These are phyloP conservation scores for Penicillium lividum DNA, from an alignment of 495 filamentous ascomycete species.

Conservation along the genomic window DNA sequence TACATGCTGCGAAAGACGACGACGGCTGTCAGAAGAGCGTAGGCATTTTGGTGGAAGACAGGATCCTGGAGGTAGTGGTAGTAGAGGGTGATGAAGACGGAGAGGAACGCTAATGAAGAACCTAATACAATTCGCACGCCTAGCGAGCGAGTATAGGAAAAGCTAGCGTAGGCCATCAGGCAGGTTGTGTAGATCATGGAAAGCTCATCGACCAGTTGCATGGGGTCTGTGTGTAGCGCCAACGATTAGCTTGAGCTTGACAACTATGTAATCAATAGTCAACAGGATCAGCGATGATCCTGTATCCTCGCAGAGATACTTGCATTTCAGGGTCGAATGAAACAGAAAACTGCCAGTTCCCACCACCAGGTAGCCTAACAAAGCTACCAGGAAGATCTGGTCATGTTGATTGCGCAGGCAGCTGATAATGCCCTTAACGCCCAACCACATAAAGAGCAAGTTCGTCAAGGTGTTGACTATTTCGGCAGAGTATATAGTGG, in stretches of 20 bases:
- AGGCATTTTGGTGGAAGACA: constrained; percentile 87
- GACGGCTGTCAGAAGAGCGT: constrained; percentile 74
- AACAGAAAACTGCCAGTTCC: constrained; percentile 81
- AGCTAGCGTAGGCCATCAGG: constrained; percentile 87
- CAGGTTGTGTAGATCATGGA: constrained; percentile 98
- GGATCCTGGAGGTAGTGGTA: constrained; percentile 95
- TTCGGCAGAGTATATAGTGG: constrained; percentile 60
- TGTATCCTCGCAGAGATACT: constrained; percentile 17
- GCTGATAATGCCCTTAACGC: constrained; percentile 68
- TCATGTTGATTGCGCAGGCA: constrained; percentile 72
- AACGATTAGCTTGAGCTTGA: constrained; percentile 19
- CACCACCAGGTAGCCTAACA: constrained; percentile 74
- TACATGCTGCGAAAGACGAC: constrained; percentile 83
- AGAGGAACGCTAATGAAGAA: constrained; percentile 58
- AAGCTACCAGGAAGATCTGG: constrained; percentile 69
- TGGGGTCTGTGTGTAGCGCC: constrained; percentile 64
- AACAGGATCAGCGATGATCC: background rate
- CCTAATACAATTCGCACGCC: constrained; percentile 60
- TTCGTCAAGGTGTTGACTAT: constrained; percentile 80
- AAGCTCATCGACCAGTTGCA: constrained; percentile 96
- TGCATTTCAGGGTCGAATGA: constrained; percentile 81
- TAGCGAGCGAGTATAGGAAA: constrained; percentile 67
- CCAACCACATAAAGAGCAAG: constrained; percentile 72
- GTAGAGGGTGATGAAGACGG: constrained; percentile 82
- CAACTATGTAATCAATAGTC: background rate